A percentile compares a stretch with the other conserved stretches of the same genome.
These are phyloP conservation scores for maize (Zea mays) DNA, from an alignment of 176 grass and related monocot genomes.

Conservation along the genomic window Zm-B73-REFERENCE-NAM-5.0 NC_050105.1:129395501-129396000, in stretches of 20 bases:
- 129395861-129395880: constrained; percentile 1
- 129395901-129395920: not conserved
- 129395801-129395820: constrained; percentile 77
- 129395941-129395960: too few relatives aligned
- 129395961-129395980: too few relatives aligned
- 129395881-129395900: constrained; percentile 13
- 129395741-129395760: constrained; percentile 98
- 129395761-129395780: constrained; percentile 95
- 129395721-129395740: constrained; percentile 59
- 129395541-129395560: constrained; percentile 23
- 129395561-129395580: constrained; percentile 19
- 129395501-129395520: constrained; percentile 12
- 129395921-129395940: too few relatives aligned
- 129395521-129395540: constrained; percentile 27
- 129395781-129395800: constrained; percentile 85
- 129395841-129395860: constrained; percentile 36
- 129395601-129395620: constrained; percentile 16
- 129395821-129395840: constrained; percentile 76
- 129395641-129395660: not conserved
- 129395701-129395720: constrained; percentile 26
- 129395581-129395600: constrained; percentile 31
- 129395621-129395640: constrained; percentile 10
- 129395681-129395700: constrained; percentile 25
- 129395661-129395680: constrained; percentile 14
- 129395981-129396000: too few relatives aligned